These are phyloP conservation scores for Candida labiduridarum DNA, from an alignment of 1,139 yeast genomes.

Conservation along the genomic window DNA sequence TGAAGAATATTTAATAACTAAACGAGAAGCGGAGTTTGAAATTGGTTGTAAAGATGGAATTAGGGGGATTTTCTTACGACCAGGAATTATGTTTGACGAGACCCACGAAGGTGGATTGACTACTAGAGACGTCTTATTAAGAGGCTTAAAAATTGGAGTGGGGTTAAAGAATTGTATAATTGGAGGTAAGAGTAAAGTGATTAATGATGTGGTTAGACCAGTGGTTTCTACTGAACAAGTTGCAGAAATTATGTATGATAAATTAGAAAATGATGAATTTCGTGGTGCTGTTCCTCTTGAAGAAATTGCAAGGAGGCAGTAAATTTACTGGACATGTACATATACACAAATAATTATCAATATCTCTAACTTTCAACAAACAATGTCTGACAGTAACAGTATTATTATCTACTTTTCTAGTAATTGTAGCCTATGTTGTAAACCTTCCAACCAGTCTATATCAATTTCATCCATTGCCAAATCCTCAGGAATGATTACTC, in stretches of 20 bases:
- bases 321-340: constrained; percentile 5
- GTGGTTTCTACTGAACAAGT: constrained; percentile 71
- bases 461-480: constrained; percentile 30
- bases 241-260: constrained; percentile 58
- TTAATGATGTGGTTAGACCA: constrained; percentile 61
- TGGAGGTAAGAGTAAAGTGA: constrained; percentile 30
- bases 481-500: constrained; percentile 26
- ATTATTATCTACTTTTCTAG: not conserved
- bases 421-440: constrained; percentile 17
- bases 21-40: constrained; percentile 74
- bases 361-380: no score
- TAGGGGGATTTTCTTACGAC: constrained; percentile 68
- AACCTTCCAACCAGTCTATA: constrained; percentile 26
- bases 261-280: constrained; percentile 50
- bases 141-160: constrained; percentile 36
- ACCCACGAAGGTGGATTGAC: constrained; percentile 27
- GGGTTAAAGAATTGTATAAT: constrained; percentile 41
- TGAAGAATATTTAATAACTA: constrained; percentile 68
- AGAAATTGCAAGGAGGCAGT: constrained; percentile 31
- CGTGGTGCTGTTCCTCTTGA: constrained; percentile 63
- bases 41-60: constrained; percentile 46
- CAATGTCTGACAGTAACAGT: no score
- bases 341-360: not conserved
- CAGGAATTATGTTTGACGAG: constrained; percentile 81
- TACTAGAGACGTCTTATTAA: constrained; percentile 32